These are phyloP conservation scores for Teratosphaeria epicoccoides DNA, from an alignment of 2,329 filamentous ascomycete genomes.

Conservation along the genomic window DNA sequence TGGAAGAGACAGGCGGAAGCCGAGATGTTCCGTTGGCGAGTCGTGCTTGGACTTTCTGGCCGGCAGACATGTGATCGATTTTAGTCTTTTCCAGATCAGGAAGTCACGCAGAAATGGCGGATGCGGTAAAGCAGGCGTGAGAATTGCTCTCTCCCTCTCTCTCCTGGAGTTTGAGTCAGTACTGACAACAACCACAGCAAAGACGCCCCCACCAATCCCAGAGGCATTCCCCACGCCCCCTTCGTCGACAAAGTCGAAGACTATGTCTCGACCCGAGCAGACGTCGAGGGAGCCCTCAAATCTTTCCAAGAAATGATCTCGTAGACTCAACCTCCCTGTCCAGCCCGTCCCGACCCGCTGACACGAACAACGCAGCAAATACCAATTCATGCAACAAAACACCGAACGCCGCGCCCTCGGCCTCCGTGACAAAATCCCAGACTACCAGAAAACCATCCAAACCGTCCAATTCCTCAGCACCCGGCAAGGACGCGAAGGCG, in stretches of 20 bases:
- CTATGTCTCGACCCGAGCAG: slow-evolving; percentile 66
- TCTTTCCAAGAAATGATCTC: slow-evolving; percentile 91
- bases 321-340: slow-evolving; percentile 36
- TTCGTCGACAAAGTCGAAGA: slow-evolving; percentile 85
- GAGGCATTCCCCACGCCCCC: slow-evolving; percentile 72
- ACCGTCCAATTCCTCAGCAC: slow-evolving; percentile 68
- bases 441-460: slow-evolving; percentile 92
- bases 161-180: too few species aligned
- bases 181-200: slow-evolving; percentile 20
- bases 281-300: slow-evolving; percentile 70
- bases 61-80: background rate
- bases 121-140: background rate
- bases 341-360: background rate
- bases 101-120: background rate
- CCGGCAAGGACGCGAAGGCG: slow-evolving; percentile 18
- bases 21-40: background rate
- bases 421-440: slow-evolving; percentile 87
- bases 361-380: slow-evolving; percentile 56
- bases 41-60: background rate
- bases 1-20: background rate
- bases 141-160: background rate
- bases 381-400: slow-evolving; percentile 98
- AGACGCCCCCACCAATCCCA: slow-evolving; percentile 56
- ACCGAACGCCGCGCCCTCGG: slow-evolving; percentile 72
- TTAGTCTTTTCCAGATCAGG: background rate